phyloP scores from a whole-genome alignment of 371 early-diverging fungal genomes.

The Saksenaea vasiformis region DNA sequence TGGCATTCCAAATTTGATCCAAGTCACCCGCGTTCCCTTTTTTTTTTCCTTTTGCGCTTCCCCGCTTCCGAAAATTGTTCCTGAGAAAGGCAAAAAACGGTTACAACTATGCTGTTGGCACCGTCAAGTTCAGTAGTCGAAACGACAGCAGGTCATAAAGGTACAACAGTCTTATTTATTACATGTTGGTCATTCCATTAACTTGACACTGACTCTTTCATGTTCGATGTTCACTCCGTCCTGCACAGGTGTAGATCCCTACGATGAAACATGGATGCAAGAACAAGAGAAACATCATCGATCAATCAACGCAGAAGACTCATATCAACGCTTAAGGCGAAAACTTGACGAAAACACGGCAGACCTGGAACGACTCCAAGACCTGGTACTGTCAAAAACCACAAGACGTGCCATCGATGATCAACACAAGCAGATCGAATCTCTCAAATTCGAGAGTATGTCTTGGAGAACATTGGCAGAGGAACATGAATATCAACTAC shows the following conservation, averaged over 20 bases:
- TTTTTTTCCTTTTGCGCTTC: too few species aligned
- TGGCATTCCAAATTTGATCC: too few species aligned
- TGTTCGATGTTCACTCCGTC: background rate
- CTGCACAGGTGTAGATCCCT: background rate
- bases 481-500: background rate
- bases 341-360: background rate
- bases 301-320: background rate
- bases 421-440: background rate
- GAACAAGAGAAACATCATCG: background rate
- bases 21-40: too few species aligned
- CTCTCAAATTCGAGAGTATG: background rate
- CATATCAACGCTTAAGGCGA: background rate
- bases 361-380: background rate
- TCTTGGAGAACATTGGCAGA: background rate
- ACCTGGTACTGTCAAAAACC: background rate
- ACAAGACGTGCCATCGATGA: background rate
- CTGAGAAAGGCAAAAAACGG: background rate
- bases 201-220: background rate
- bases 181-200: background rate
- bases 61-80: background rate
- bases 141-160: background rate
- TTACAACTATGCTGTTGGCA: background rate
- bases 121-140: background rate
- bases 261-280: background rate
- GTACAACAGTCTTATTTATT: background rate